Percentiles rank a stretch among this genome's conserved stretches.
Evolutionary conservation across 2,329 filamentous ascomycete species (phyloP).

Genomic region (Pseudodiploospora longispora): DNA sequence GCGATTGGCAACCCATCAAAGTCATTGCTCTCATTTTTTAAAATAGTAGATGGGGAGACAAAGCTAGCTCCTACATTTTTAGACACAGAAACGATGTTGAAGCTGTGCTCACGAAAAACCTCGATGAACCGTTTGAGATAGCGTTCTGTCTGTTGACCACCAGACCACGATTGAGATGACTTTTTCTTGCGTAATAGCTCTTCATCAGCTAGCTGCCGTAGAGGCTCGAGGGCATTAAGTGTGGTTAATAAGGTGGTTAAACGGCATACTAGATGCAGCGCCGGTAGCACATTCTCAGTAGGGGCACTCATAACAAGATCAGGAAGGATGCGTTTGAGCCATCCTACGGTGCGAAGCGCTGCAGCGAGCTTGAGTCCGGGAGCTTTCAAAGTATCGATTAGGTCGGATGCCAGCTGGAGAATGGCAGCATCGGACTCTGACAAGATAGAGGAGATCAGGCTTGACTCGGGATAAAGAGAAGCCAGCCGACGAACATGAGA

Average conservation of each 20-base stretch:
- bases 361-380: slow-evolving; percentile 80
- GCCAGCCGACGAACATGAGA: slow-evolving; percentile 87
- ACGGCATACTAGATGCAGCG: slow-evolving; percentile 80
- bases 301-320: slow-evolving; percentile 45
- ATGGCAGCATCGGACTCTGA: slow-evolving; percentile 78
- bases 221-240: slow-evolving; percentile 73
- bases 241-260: slow-evolving; percentile 71
- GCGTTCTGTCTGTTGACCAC: slow-evolving; percentile 85
- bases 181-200: slow-evolving; percentile 50
- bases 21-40: slow-evolving; percentile 2
- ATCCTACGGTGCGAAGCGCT: slow-evolving; percentile 84
- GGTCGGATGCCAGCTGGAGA: slow-evolving; percentile 76
- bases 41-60: slow-evolving; percentile 4
- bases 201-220: slow-evolving; percentile 83
- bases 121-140: slow-evolving; percentile 95
- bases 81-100: slow-evolving; percentile 91
- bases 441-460: slow-evolving; percentile 64
- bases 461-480: slow-evolving; percentile 71
- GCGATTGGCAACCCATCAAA: slow-evolving; percentile 56
- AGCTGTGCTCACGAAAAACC: slow-evolving; percentile 95
- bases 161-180: slow-evolving; percentile 43
- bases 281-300: slow-evolving; percentile 63
- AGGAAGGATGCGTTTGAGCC: slow-evolving; percentile 78
- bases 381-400: slow-evolving; percentile 68
- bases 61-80: slow-evolving; percentile 61